These are phyloP conservation scores for Fusarium verrucosum DNA, from an alignment of 2,329 filamentous ascomycete species.

Conservation along the genomic window DNA sequence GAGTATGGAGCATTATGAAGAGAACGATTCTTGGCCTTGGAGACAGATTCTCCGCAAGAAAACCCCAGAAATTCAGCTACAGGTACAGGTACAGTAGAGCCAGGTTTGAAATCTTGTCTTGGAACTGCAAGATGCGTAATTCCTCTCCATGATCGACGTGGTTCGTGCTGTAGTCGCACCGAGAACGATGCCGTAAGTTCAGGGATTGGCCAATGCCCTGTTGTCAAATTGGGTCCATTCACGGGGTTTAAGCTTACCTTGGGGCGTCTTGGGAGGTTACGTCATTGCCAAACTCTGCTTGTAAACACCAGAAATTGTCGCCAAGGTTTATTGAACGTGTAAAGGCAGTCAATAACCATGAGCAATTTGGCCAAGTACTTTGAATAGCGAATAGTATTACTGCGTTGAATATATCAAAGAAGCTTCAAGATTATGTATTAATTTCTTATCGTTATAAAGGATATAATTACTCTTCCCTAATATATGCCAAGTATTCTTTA, in stretches of 20 bases:
- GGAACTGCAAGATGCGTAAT: conserved; percentile 1
- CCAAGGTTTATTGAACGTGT: conserved; percentile 14
- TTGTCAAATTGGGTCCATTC: conserved; percentile 15
- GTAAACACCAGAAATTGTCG: conserved; percentile 14
- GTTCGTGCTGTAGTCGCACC: conserved; percentile 28
- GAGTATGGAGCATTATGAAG: too few species aligned
- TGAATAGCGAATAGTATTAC: too few species aligned
- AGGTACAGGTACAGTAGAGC: too few species aligned
- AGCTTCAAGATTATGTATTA: too few species aligned
- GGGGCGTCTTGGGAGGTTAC: conserved; percentile 39
- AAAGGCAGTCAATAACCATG: too few species aligned
- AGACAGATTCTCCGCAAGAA: conserved; percentile 9
- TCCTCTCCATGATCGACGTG: conserved; percentile 19
- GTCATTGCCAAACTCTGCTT: conserved; percentile 27
- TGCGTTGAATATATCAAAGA: too few species aligned
- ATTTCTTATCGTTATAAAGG: too few species aligned
- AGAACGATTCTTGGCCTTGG: not conserved
- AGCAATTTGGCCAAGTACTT: too few species aligned
- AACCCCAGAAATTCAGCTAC: conserved; percentile 28
- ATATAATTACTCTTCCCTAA: too few species aligned
- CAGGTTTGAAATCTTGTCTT: conserved; percentile 11
- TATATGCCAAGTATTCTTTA: too few species aligned
- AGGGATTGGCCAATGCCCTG: not conserved
- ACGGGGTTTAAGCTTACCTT: conserved; percentile 42
- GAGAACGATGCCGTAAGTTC: conserved; percentile 38